Percentiles rank a stretch among this genome's conserved stretches.
These are phyloP conservation scores for Emmonsiellopsis sp. DNA, from an alignment of 2,329 filamentous ascomycete genomes.

Conservation along the genomic window DNA sequence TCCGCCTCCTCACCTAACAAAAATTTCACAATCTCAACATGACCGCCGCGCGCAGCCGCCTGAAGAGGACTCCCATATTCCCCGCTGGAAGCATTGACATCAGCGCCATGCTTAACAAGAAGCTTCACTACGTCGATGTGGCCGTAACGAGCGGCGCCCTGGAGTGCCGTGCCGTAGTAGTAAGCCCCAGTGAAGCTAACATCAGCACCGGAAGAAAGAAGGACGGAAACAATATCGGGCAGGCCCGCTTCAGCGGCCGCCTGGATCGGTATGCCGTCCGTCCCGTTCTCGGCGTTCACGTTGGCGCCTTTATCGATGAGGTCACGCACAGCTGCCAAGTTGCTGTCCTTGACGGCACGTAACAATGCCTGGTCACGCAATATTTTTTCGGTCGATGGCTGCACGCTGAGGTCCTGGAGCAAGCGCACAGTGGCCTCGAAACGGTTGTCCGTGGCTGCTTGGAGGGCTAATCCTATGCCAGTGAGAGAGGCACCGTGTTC, in stretches of 20 bases:
- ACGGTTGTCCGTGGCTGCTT: not conserved
- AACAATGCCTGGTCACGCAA: not conserved
- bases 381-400: not conserved
- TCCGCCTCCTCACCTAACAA: not conserved
- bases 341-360: not conserved
- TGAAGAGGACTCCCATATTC: slow-evolving; percentile 1
- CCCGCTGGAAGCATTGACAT: slow-evolving; percentile 8
- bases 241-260: slow-evolving; percentile 18
- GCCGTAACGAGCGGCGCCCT: slow-evolving; percentile 12
- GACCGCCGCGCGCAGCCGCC: slow-evolving; percentile 1
- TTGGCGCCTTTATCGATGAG: slow-evolving; percentile 3
- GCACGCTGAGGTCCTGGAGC: not conserved
- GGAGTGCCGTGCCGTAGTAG: slow-evolving; percentile 11
- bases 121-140: slow-evolving; percentile 8
- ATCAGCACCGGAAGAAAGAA: slow-evolving; percentile 22
- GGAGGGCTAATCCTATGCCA: not conserved
- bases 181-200: slow-evolving; percentile 14
- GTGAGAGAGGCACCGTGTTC: slow-evolving; percentile 3
- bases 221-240: slow-evolving; percentile 19
- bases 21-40: slow-evolving; percentile 2
- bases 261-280: slow-evolving; percentile 7
- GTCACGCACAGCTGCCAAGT: not conserved
- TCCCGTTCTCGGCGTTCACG: slow-evolving; percentile 4
- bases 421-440: not conserved
- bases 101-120: slow-evolving; percentile 11